Base-by-base conservation (phyloP, 1,139 yeast species). In the Geotrichum cucujoidarum region DNA sequence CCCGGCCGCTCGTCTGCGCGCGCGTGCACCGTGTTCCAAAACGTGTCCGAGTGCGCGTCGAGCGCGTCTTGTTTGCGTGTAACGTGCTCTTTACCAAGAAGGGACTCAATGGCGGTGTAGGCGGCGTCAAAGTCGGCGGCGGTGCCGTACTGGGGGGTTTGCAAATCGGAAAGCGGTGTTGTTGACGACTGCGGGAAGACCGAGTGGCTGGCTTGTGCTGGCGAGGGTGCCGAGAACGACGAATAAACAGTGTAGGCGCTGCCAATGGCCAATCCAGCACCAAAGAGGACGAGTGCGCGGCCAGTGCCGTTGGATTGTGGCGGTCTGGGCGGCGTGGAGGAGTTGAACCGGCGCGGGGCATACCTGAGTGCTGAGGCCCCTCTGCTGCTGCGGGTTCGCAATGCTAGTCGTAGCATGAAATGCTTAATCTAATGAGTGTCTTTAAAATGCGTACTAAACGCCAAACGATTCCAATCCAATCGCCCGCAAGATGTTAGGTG, bases 11-110 rank as follows among this genome's bases (percentile, higher is more conserved):
- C 78, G 25, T 68, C 64, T 3, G 61, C 61, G 24, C 67, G 68
- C 1, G 90, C 83, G 50, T 78, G 83, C 54, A 83, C 83, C 30
- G 84, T 81, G 47, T 75, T 72, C 64, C 80, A 83, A 47, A 78
- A 76, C 35, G 83, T 75, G 59, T 80, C 86, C 0, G 85, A 70
- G 55, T 81, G 88, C 10, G 75, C 65, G 25, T 65, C 61, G 37
- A 76, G 60, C 61, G 56, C 72, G 53, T 57, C 75, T 61, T 53
- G 50, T 1, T 64, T 53, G 0, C 55, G 56, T 3, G 74, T 60
- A 29, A 73, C 65, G 48, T 73, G 68, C 1, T 68, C 72, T n/a
- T 53, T 53, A 1, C 82, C 83, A 6, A 80, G 71, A 4, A 77
- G 59, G 1, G 53, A 53, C 13, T 56, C 59, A 48, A 81, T 71